phyloP scores from a whole-genome alignment of 2,329 filamentous ascomycete genomes.

The Corynespora cassiicola region DNA sequence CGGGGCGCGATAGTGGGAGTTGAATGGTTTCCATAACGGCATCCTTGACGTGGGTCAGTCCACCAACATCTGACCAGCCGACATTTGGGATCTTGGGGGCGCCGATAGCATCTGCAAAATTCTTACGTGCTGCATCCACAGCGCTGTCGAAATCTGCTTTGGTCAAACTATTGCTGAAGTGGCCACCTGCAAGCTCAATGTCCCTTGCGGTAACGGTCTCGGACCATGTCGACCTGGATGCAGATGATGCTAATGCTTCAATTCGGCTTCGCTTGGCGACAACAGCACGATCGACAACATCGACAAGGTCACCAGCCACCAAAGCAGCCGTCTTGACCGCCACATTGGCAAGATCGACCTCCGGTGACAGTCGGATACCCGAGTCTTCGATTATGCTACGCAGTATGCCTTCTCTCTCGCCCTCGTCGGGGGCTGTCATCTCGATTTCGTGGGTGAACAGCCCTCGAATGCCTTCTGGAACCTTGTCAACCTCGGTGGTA shows the following conservation, averaged over 20 bases:
- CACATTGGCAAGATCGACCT: constrained; percentile 83
- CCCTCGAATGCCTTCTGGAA: constrained; percentile 86
- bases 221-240: constrained; percentile 36
- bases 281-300: constrained; percentile 89
- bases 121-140: constrained; percentile 94
- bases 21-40: constrained; percentile 98
- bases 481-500: constrained; percentile 92
- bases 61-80: constrained; percentile 94
- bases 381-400: constrained; percentile 77
- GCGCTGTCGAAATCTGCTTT: constrained; percentile 89
- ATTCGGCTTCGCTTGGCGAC: constrained; percentile 79
- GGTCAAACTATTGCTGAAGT: constrained; percentile 77
- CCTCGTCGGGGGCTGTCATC: constrained; percentile 90
- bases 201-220: constrained; percentile 72
- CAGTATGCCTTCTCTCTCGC: constrained; percentile 87
- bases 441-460: constrained; percentile 96
- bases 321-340: constrained; percentile 95
- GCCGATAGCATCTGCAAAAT: constrained; percentile 96
- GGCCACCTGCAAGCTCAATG: constrained; percentile 85
- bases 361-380: constrained; percentile 77
- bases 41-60: constrained; percentile 91
- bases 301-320: constrained; percentile 91
- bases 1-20: constrained; percentile 85
- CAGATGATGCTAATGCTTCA: constrained; percentile 69
- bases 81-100: constrained; percentile 98